These are phyloP conservation scores for Lathyrus sativus DNA, from an alignment of 306 rosid genomes.

Conservation along the genomic window DNA sequence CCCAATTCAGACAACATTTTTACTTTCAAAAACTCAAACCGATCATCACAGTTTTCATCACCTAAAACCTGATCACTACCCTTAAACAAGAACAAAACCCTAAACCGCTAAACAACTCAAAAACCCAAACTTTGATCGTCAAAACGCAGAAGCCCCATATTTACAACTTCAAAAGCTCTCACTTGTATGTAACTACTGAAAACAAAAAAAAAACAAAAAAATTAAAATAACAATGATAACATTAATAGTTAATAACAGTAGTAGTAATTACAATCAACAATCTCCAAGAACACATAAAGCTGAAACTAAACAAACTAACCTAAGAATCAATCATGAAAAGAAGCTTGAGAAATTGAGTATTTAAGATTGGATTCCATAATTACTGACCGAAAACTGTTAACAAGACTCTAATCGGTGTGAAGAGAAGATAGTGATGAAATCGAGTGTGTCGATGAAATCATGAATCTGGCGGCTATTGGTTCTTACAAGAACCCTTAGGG, in stretches of 20 bases:
- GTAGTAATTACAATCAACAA: neutral
- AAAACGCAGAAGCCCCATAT: constrained; percentile 40
- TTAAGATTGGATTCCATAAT: constrained; percentile 27
- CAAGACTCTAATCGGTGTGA: neutral
- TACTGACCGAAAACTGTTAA: constrained; percentile 22
- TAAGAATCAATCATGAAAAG: constrained; percentile 36
- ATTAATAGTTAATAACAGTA: neutral
- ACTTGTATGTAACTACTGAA: constrained; percentile 39
- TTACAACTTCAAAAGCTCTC: constrained; percentile 39
- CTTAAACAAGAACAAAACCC: constrained; percentile 35
- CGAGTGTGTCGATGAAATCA: constrained; percentile 28
- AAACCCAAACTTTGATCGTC: constrained; percentile 37
- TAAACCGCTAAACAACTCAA: constrained; percentile 37
- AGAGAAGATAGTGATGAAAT: constrained; percentile 13
- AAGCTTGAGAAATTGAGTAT: constrained; percentile 1
- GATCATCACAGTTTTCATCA: neutral
- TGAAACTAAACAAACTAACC: neutral
- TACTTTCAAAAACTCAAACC: constrained; percentile 34
- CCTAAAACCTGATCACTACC: constrained; percentile 37
- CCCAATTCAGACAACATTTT: constrained; percentile 82
- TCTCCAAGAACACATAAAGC: constrained; percentile 20
- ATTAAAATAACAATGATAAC: neutral
- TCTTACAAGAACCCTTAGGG: constrained; percentile 81
- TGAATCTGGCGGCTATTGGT: constrained; percentile 79
- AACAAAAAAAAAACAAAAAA: too few species aligned